Evolutionary conservation across 2,329 filamentous ascomycete genomes (phyloP), one percentile per base, ranked within the genome.

Genomic region (Coniochaeta prunicola): DNA sequence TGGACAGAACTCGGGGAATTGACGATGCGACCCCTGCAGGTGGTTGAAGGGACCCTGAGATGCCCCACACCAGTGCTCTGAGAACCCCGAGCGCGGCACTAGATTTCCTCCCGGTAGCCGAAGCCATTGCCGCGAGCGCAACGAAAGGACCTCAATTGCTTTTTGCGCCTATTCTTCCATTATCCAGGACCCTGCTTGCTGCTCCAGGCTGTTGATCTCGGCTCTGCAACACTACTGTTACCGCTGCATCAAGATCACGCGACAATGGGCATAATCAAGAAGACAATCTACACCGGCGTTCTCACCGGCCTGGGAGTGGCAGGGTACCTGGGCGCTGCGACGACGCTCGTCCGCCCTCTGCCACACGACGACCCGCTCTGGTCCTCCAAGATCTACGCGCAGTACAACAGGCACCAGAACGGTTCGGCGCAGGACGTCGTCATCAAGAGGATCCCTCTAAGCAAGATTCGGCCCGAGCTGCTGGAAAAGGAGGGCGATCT

Each of bases 371-470:
- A 90, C 64, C 80, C 82, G 36, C 71, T 90, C 64, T 87, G 85
- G 78, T 75, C 75, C 58, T 81, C 81, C 30, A 74, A 77, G 19
- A 71, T 79, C 58, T 89, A 81, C 74, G 73, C 76, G 55, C 79
- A 77, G 60, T 80, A 81, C 71, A 91, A 91, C 66, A 82, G 84
- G 1, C 77, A 80, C 45, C 73, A 76, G 33, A 89, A 90, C 69
- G 82, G 86, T 0, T 76, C 81, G 0, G 82, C 81, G 0, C 80
- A 88, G 59, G 88, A 91, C 67, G 72, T 88, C 12, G 86, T 82
- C 65, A 74, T 89, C 63, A 82, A 84, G 63, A 79, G 77, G 36
- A 78, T 91, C 0, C 84, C 87, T 0, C 68, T 91, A 55, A 75
- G 74, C 53, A 83, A 85, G 67, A 83, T 91, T 61, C 80, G 82